Evolutionary conservation across 2,329 filamentous ascomycete genomes (phyloP).

Genomic region (Erysiphe pulchra): DNA sequence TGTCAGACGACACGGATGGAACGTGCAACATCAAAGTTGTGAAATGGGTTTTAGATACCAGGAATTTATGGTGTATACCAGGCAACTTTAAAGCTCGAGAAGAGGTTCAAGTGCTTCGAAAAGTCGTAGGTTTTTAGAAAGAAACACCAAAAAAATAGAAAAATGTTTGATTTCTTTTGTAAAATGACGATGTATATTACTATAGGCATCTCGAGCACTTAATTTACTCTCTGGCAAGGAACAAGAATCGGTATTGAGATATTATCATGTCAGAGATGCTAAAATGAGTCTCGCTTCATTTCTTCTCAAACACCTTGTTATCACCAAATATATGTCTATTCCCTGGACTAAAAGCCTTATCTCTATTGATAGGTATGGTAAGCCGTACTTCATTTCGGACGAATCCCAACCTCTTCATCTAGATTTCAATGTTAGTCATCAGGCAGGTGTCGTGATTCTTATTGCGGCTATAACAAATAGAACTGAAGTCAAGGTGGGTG

Average conservation of each 20-base stretch:
- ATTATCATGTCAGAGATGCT: conserved; percentile 43
- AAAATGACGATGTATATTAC: background rate
- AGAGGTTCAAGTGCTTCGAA: conserved; percentile 14
- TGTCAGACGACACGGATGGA: too few relatives aligned
- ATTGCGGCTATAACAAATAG: conserved; percentile 20
- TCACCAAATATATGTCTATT: conserved; percentile 29
- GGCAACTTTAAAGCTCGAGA: conserved; percentile 14
- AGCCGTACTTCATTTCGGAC: conserved; percentile 17
- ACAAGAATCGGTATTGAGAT: conserved; percentile 28
- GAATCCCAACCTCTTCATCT: conserved; percentile 8
- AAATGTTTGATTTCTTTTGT: background rate
- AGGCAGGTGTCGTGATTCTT: conserved; percentile 47
- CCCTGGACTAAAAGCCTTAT: conserved; percentile 34
- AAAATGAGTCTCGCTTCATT: conserved; percentile 49
- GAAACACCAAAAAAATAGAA: background rate
- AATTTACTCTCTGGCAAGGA: conserved; percentile 27
- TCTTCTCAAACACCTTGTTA: conserved; percentile 46
- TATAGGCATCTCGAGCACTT: conserved; percentile 27
- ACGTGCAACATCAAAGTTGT: conserved; percentile 16
- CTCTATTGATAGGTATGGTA: conserved; percentile 23
- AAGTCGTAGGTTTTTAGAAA: conserved; percentile 6
- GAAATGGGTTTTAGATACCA: conserved; percentile 37
- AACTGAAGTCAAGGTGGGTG: conserved; percentile 28
- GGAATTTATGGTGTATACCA: conserved; percentile 25
- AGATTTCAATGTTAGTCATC: conserved; percentile 56